Base-by-base conservation (phyloP, 31 red algal species). In the Odonthalia washingtoniensis region DNA sequence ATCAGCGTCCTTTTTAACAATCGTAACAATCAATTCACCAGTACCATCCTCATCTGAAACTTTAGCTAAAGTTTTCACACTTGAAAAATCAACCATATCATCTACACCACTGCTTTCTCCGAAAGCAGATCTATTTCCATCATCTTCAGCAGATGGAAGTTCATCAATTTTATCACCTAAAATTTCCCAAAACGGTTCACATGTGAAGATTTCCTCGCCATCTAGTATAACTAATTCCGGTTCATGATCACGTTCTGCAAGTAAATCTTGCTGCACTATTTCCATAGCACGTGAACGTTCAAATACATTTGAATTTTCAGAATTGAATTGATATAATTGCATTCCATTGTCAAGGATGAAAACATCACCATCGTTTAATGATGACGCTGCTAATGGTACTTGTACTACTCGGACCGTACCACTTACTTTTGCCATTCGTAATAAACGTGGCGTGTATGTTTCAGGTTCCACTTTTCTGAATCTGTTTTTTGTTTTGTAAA, bases 341-440 rank as follows among this genome's bases (percentile, higher is more conserved):
- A 89, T 39, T 1, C 92, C 92, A 33, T 83, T 84, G 74, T 94
- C 92, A 16, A 94, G 92, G 26, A 94, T 83, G 46, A 94, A 94
- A 36, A 89, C 86, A 46, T 94, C 92, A 33, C 80, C 60, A 72
- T 81, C 82, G 86, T 94, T 94, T 39, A 94, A 74, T 34, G 85
- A 89, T 14, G 68, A 42, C 2, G 74, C 52, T 1, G 78, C 34
- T 26, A 94, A 70, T 28, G 92, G 86, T 34, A 89, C 92, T 76
- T 94, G 92, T 32, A 79, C 62, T 6, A 94, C 92, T 18, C 86
- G 85, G 43, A 94, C 78, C 35, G 72, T 65, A 3, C 69, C 24
- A 5, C 73, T 72, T 27, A 80, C 52, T 36, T 44, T 74, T 26
- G 70, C 39, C 85, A 94, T 88, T 42, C 77, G 92, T 28, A 94